Evolutionary conservation across 1,284 basidiomycete species (phyloP), one percentile per base, ranked within the genome.

Genomic region (Stereum hirsutum): DNA sequence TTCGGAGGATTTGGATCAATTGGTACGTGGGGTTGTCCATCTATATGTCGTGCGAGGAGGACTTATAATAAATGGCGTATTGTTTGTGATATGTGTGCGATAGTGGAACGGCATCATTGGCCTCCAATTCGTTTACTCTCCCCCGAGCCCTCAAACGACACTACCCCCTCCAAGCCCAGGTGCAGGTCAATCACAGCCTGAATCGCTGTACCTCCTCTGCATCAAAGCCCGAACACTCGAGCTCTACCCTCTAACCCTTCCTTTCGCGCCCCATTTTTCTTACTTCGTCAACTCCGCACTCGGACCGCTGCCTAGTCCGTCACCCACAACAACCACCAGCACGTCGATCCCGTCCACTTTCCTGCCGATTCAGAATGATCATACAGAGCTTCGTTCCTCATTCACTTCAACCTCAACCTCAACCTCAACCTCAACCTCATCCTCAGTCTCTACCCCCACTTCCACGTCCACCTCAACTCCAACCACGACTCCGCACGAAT

Each of bases 81-180:
- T 4, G 15, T 31, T 15, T 31, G 28, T 31, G 12, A 15, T 31
- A 1, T 5, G 12, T 31, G 5, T 15, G 4, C 4, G 3, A 15
- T 41, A 80, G 77, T 75, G 70, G 66, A 74, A 75, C 44, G 69
- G 66, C 1, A 60, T 77, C 6, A 57, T 71, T 3, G 64, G 61
- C 6, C 47, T 72, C 11, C 64, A 60, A n/a, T 65, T 76, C 38
- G 60, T 75, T 25, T 72, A 68, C 0, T 57, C 62, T n/a, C n/a
- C n/a, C n/a, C n/a, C n/a, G n/a, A n/a, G n/a, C n/a, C n/a, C n/a
- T n/a, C n/a, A n/a, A n/a, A n/a, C n/a, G n/a, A n/a, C n/a, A n/a
- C n/a, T n/a, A n/a, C n/a, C n/a, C n/a, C n/a, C n/a, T n/a, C n/a
- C n/a, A n/a, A n/a, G n/a, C n/a, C n/a, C n/a, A n/a, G n/a, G n/a